Percentiles rank a stretch among this genome's conserved stretches.
Evolutionary conservation across 192 early-diverging fungal genomes (phyloP).

Genomic region (Backusella macrospora): DNA sequence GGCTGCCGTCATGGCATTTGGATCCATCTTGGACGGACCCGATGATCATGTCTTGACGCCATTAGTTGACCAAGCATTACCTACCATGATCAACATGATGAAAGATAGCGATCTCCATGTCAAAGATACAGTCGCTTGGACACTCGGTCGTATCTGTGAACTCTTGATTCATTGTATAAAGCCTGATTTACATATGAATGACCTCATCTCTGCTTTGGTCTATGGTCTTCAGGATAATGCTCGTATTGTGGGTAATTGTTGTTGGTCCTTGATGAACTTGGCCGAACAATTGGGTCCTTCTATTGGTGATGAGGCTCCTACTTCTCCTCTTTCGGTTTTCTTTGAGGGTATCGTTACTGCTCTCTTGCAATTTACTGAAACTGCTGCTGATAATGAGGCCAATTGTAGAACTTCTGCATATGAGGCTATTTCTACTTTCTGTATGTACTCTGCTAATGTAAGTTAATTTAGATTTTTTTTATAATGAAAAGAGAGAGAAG

Average conservation of each 20-base stretch:
- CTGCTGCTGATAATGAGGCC: constrained; percentile 69
- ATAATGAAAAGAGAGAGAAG: no score
- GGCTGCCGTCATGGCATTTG: constrained; percentile 98
- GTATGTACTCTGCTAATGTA: constrained; percentile 62
- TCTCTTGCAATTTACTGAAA: constrained; percentile 75
- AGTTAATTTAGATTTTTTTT: constrained; percentile 14
- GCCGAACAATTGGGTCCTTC: constrained; percentile 78
- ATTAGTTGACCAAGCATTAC: constrained; percentile 82
- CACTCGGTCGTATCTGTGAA: constrained; percentile 94
- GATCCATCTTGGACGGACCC: constrained; percentile 97
- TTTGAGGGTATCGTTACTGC: constrained; percentile 83
- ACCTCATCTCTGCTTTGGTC: constrained; percentile 75
- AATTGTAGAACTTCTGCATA: constrained; percentile 92
- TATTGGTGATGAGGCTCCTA: constrained; percentile 55
- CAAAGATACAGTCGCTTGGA: constrained; percentile 98
- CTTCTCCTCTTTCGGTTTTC: constrained; percentile 78
- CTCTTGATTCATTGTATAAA: constrained; percentile 74
- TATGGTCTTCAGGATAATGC: constrained; percentile 83
- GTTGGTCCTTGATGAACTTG: constrained; percentile 94
- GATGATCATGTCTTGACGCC: constrained; percentile 60
- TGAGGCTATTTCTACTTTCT: constrained; percentile 88
- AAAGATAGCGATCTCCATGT: constrained; percentile 86
- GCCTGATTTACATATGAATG: constrained; percentile 70
- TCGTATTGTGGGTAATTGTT: constrained; percentile 94
- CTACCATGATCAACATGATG: constrained; percentile 87